Base-by-base conservation (phyloP, 2,329 filamentous ascomycete genomes). In the Hypoxylon rubiginosum region DNA sequence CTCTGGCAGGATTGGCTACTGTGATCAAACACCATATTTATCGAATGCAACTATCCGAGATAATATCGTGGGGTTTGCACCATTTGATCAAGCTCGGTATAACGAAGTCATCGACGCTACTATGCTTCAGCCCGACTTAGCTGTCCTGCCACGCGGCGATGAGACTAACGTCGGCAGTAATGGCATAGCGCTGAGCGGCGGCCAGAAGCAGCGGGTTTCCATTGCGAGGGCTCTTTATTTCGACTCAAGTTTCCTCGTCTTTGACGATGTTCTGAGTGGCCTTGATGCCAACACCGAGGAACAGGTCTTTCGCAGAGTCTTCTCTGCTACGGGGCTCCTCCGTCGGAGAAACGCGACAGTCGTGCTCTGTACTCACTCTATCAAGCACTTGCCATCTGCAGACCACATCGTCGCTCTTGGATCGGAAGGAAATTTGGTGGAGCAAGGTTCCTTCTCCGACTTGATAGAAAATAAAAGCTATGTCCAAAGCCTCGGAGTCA, bases 331-430 rank as follows among this genome's bases (percentile, higher is more conserved):
- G 13, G 77, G 77, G 10, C 52, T 77, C 28, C 62, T 78, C 9
- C 43, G 68, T 11, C 61, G 66, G 19, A 58, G 70, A n/a, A 59
- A 69, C 1, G 64, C 69, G 13, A 76, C 74, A 0, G 71, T 75
- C 26, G 60, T 81, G 0, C 72, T 82, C 9, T 81, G 79, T 67
- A 82, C 79, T 0, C 79, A 82, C 62, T 78, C 76, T 3, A 68
- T 81, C 17, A 71, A 75, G 9, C 78, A 79, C 55, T 68, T 85
- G 0, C 79, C 81, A 0, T 72, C 75, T 0, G 80, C 82, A 3
- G 80, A 85, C 49, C 80, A 84, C 36, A 81, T 87, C 9, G 80
- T 87, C 34, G 82, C 80, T 0, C 78, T 87, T 0, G 79, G 78
- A 0, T 30, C 69, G 0, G 73, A 79, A 2, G 82, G 82, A 0